These are phyloP conservation scores for Blepharisma japonicum DNA, from an alignment of 73 alveolate genomes.

Conservation along the genomic window DNA sequence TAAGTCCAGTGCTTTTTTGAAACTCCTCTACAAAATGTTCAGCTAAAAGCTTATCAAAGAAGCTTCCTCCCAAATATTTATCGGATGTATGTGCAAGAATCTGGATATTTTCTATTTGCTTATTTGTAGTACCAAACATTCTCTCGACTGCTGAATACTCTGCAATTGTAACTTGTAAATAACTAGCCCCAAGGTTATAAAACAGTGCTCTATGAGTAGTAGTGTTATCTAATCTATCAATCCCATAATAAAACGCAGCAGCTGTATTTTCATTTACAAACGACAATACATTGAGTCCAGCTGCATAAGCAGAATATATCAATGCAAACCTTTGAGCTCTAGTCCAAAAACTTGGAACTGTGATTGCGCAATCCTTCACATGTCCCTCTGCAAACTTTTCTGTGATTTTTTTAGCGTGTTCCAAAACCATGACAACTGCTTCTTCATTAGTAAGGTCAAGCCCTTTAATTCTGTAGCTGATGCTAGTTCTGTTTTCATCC, in stretches of 20 bases:
- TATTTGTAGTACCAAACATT: neutral
- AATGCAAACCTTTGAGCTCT: conserved; percentile 54
- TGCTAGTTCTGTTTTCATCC: neutral
- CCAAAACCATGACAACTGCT: conserved; percentile 58
- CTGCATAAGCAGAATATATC: conserved; percentile 68
- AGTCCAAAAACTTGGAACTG: conserved; percentile 81
- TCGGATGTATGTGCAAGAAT: conserved; percentile 55
- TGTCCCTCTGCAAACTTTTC: conserved; percentile 43
- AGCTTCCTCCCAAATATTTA: conserved; percentile 55
- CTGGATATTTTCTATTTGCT: conserved; percentile 39
- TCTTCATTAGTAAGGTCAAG: conserved; percentile 57
- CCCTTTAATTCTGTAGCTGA: neutral
- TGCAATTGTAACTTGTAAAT: conserved; percentile 80
- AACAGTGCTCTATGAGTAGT: conserved; percentile 58
- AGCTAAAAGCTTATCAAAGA: conserved; percentile 48
- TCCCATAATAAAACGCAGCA: conserved; percentile 88
- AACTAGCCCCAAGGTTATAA: conserved; percentile 91
- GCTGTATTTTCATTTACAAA: conserved; percentile 91
- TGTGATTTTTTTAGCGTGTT: conserved; percentile 48
- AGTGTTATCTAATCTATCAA: conserved; percentile 62
- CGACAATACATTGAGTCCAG: conserved; percentile 80
- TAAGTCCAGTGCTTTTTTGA: conserved; percentile 30
- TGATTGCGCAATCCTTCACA: conserved; percentile 68
- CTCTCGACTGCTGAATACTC: conserved; percentile 31
- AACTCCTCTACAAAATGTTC: conserved; percentile 44